Conservation (phyloP, 2,329 filamentous ascomycete species). For the Chrysoporthe austroafricana region DNA sequence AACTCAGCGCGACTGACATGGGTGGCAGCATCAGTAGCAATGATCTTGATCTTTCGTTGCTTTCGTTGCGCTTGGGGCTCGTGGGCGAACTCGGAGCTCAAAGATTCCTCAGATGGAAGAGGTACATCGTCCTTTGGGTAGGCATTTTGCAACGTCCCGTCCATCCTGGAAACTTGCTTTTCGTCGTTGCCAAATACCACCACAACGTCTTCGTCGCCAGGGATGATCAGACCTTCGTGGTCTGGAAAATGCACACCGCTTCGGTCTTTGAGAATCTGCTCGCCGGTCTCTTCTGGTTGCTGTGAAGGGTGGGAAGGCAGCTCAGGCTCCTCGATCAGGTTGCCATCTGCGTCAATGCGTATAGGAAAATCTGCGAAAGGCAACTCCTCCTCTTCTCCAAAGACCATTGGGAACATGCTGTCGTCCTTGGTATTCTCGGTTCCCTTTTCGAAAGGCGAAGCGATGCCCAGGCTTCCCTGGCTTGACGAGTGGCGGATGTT, state of each 20-base stretch:
- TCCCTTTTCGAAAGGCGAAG: slow-evolving; percentile 28
- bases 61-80: slow-evolving; percentile 19
- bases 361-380: slow-evolving; percentile 48
- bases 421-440: slow-evolving; percentile 35
- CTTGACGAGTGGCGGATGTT: slow-evolving; percentile 29
- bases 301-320: slow-evolving; percentile 45
- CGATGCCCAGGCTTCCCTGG: slow-evolving; percentile 28
- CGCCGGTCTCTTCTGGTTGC: slow-evolving; percentile 20
- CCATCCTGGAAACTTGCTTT: slow-evolving; percentile 31
- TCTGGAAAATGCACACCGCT: slow-evolving; percentile 13
- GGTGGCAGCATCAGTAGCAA: slow-evolving; percentile 38
- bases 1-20: slow-evolving; percentile 43
- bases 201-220: slow-evolving; percentile 38
- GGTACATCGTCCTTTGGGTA: slow-evolving; percentile 3
- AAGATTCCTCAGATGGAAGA: slow-evolving; percentile 17
- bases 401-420: slow-evolving; percentile 31
- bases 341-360: slow-evolving; percentile 56
- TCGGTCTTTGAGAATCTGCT: slow-evolving; percentile 13
- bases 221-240: slow-evolving; percentile 22
- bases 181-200: slow-evolving; percentile 43
- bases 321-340: slow-evolving; percentile 51
- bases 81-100: slow-evolving; percentile 17
- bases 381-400: slow-evolving; percentile 46
- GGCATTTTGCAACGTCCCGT: not conserved
- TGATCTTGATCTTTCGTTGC: slow-evolving; percentile 34